These are phyloP conservation scores for Pseudoscleropodium purum DNA, from an alignment of 225 moss, liverwort and hornwort genomes.

Conservation along the genomic window DNA sequence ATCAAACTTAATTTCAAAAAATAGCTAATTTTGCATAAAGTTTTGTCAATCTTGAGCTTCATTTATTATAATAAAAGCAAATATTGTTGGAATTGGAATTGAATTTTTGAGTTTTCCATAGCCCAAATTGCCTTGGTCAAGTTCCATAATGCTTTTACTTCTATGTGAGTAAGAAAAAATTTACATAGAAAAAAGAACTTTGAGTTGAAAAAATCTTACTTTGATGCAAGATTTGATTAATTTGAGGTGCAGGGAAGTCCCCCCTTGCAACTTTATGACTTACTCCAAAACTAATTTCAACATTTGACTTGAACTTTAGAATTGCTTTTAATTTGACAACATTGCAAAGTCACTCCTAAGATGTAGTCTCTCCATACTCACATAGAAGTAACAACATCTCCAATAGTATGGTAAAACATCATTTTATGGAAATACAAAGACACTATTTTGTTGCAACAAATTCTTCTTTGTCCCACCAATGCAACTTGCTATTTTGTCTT, in stretches of 20 bases:
- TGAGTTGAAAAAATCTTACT: background rate
- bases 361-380: background rate
- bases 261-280: fast-evolving
- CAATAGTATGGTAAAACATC: fast-evolving
- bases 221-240: fast-evolving
- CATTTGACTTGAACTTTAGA: background rate
- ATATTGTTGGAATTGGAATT: background rate
- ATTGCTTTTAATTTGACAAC: background rate
- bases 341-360: fast-evolving
- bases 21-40: too few relatives aligned
- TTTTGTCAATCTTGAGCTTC: too few relatives aligned
- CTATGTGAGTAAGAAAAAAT: background rate
- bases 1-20: too few relatives aligned
- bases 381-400: background rate
- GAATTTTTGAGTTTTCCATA: background rate
- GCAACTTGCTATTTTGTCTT: background rate
- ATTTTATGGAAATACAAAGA: fast-evolving
- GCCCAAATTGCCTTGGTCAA: fast-evolving
- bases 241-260: fast-evolving
- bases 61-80: too few relatives aligned
- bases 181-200: fast-evolving
- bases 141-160: background rate
- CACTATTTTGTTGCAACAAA: background rate
- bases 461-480: fast-evolving
- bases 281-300: background rate